Conservation (phyloP, 2,329 filamentous ascomycete genomes). For the Aureobasidium sp. region DNA sequence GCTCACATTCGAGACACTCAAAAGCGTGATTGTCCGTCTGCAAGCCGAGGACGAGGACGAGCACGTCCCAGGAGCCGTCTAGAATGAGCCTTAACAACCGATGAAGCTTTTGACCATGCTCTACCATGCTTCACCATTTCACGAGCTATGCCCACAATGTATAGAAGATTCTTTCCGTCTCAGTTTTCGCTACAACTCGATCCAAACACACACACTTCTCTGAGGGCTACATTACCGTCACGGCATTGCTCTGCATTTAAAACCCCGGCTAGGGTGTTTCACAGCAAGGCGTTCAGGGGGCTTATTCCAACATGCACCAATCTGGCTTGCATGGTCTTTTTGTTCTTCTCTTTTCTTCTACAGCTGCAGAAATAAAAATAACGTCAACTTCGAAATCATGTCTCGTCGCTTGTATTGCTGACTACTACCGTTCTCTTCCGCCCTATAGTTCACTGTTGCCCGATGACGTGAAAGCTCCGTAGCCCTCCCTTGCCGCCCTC, state of each 20-base stretch:
- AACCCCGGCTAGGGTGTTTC: slow-evolving; percentile 1
- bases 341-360: not conserved
- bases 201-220: not conserved
- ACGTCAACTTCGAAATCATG: too few relatives aligned
- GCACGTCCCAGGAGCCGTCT: not conserved
- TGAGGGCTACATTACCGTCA: not conserved
- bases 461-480: too few relatives aligned
- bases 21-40: slow-evolving; percentile 45
- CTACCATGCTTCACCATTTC: not conserved
- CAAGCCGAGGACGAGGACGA: slow-evolving; percentile 41
- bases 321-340: not conserved
- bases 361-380: not conserved
- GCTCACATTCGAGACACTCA: slow-evolving; percentile 84
- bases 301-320: not conserved
- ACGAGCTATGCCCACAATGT: slow-evolving; percentile 12
- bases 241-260: slow-evolving; percentile 4
- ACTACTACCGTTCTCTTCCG: too few relatives aligned
- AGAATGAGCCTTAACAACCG: not conserved
- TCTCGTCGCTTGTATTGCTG: too few relatives aligned
- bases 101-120: not conserved
- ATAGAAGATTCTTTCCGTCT: not conserved
- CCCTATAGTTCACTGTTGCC: too few relatives aligned
- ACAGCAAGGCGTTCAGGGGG: slow-evolving; percentile 9
- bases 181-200: not conserved
- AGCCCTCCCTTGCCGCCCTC: too few relatives aligned